A percentile compares a stretch with the other conserved stretches of the same genome.
Evolutionary conservation across 306 rosid species (phyloP).

Genomic region (Pyrus communis): DNA sequence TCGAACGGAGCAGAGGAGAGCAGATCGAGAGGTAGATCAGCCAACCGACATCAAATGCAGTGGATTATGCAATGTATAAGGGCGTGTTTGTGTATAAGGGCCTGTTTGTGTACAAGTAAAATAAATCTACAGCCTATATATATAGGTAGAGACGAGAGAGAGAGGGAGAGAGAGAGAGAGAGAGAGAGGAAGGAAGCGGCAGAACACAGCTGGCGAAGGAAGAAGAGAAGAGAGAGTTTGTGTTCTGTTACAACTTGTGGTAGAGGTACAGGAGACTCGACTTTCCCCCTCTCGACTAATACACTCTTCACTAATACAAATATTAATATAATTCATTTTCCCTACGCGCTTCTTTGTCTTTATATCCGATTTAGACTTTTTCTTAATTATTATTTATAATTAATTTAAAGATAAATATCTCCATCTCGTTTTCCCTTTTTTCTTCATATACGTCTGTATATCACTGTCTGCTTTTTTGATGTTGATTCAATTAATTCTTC

Average conservation of each 20-base stretch:
- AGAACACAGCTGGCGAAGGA: not conserved
- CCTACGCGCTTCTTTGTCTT: not conserved
- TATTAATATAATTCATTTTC: not conserved
- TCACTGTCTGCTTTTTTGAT: too few species aligned
- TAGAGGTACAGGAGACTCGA: not conserved
- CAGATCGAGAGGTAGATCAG: constrained; percentile 30
- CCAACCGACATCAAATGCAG: constrained; percentile 4
- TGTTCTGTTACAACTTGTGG: not conserved
- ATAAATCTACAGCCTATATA: not conserved
- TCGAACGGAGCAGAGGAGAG: not conserved
- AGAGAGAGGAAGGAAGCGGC: not conserved
- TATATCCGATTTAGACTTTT: not conserved
- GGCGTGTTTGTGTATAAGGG: not conserved
- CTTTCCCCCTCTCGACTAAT: not conserved
- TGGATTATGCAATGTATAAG: not conserved
- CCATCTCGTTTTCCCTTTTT: not conserved
- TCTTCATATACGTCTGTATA: too few species aligned
- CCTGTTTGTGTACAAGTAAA: not conserved
- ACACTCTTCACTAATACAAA: too few species aligned
- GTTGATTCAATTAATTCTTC: too few species aligned
- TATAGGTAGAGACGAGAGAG: not conserved
- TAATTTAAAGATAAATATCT: too few species aligned
- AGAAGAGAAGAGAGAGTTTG: not conserved
- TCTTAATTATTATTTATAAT: too few species aligned
- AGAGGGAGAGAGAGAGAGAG: not conserved